Conservation (phyloP, 371 early-diverging fungal species). For the Mortierella sp. region DNA sequence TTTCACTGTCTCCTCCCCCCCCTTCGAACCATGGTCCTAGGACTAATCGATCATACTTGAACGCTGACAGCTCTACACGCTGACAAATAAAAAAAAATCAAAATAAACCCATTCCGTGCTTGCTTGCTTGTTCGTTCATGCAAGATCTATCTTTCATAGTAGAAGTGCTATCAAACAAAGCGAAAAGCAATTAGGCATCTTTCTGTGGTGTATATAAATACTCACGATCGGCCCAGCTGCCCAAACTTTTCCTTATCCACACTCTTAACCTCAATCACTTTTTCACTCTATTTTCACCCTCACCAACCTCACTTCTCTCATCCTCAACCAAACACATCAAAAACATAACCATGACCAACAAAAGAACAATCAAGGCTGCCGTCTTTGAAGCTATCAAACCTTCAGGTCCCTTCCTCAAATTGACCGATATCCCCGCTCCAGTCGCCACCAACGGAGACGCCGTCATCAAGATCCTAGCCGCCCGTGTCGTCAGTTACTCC, state of each 20-base stretch:
- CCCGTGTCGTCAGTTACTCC: conserved; percentile 31
- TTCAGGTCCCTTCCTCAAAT: conserved; percentile 10
- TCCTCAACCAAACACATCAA: not conserved
- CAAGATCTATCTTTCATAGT: too few species aligned
- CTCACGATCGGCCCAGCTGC: not conserved
- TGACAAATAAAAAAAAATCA: too few species aligned
- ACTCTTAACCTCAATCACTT: not conserved
- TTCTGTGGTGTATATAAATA: not conserved
- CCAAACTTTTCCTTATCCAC: not conserved
- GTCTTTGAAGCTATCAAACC: conserved; percentile 21
- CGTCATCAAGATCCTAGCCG: conserved; percentile 42
- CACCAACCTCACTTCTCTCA: not conserved
- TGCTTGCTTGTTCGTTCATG: too few species aligned
- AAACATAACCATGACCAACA: not conserved
- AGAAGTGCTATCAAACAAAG: too few species aligned
- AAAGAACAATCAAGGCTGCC: conserved; percentile 20
- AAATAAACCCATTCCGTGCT: too few species aligned
- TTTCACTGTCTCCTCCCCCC: too few species aligned
- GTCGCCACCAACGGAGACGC: conserved; percentile 29
- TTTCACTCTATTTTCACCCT: not conserved
- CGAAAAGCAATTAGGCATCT: too few species aligned
- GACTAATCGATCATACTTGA: too few species aligned
- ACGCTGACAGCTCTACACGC: too few species aligned
- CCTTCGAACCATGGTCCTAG: too few species aligned
- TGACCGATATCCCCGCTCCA: conserved; percentile 25